A percentile compares a stretch with the other conserved stretches of the same genome.
These are phyloP conservation scores for Boletus vinaceobasis DNA, from an alignment of 768 basidiomycete genomes.

Conservation along the genomic window DNA sequence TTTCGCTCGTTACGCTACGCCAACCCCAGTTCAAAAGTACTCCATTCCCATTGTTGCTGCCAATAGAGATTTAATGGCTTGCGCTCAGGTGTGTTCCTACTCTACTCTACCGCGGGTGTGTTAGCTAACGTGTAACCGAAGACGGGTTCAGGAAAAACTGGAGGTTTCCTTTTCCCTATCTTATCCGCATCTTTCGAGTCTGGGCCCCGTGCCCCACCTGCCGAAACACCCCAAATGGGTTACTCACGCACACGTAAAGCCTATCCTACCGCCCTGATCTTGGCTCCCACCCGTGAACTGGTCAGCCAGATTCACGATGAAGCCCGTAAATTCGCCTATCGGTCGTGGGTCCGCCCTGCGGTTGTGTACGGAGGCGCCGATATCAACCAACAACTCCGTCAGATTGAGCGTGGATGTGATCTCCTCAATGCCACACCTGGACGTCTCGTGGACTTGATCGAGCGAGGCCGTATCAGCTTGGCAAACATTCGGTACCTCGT, in stretches of 20 bases:
- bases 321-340: slow-evolving; percentile 97
- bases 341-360: slow-evolving; percentile 98
- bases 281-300: slow-evolving; percentile 97
- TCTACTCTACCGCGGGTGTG: slow-evolving; percentile 3
- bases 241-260: slow-evolving; percentile 81
- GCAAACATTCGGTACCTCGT: slow-evolving; percentile 97
- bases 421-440: slow-evolving; percentile 95
- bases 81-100: slow-evolving; percentile 66
- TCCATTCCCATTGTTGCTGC: slow-evolving; percentile 96
- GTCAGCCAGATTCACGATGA: slow-evolving; percentile 99
- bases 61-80: slow-evolving; percentile 90
- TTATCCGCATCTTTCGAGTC: slow-evolving; percentile 85
- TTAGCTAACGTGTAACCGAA: slow-evolving; percentile 36
- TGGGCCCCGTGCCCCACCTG: slow-evolving; percentile 76
- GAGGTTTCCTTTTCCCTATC: slow-evolving; percentile 98
- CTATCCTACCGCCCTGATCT: slow-evolving; percentile 94
- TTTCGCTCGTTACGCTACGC: slow-evolving; percentile 88
- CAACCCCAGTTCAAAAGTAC: slow-evolving; percentile 99
- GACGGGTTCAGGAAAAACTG: slow-evolving; percentile 99
- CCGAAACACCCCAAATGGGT: slow-evolving; percentile 40
- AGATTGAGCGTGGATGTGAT: slow-evolving; percentile 95
- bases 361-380: slow-evolving; percentile 99
- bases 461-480: slow-evolving; percentile 94
- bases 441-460: slow-evolving; percentile 96
- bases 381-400: slow-evolving; percentile 91